Evolutionary conservation across 2,329 filamentous ascomycete genomes (phyloP), one percentile per base, ranked within the genome.

Genomic region (Neoascochyta sp.): DNA sequence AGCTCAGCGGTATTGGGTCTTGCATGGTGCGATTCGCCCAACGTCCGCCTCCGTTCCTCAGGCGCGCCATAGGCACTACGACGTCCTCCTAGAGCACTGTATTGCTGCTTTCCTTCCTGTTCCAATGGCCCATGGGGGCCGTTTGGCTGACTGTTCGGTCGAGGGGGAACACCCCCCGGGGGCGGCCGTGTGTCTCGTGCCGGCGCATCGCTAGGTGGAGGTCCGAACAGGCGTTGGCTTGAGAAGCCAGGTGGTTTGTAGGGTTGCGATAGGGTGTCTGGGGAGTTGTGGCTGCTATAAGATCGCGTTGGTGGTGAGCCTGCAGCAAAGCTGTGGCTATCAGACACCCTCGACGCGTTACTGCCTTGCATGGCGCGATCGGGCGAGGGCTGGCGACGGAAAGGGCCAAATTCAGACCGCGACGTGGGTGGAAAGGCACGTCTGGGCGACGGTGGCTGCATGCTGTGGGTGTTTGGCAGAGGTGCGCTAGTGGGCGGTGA

Each of bases 391-490:
- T 62, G 57, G 12, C 60, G 55, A 20, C 60, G 55, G 29, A 57
- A 65, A 8, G 54, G 43, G 19, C 45, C 51, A 33, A 61, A 63
- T 7, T 64, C 62, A 33, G 57, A 36, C 34, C 57, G 52, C 4
- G 52, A 32, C 12, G 43, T 55, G 28, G 55, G 45, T 25, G 53
- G 42, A 29, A 57, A 42, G 16, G 38, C 50, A 27, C 61, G 60
- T 33, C 62, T 53, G 16, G 63, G 69, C 13, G 69, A 72, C 22
- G 68, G 66, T 24, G 69, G 68, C 37, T 67, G 68, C 65, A 69
- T 71, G 28, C 60, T 57, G 45, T 63, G 59, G 29, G 51, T 55
- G 31, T 57, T 60, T 14, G 55, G 48, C 18, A 60, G 54, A 9
- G 64, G 62, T 22, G 64, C 58, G 45, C 53, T 53, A 16, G 52